Percentiles rank a stretch among this genome's conserved stretches.
phyloP scores from a whole-genome alignment of 164 flowering plant species.

The Umbellularia californica region DNA sequence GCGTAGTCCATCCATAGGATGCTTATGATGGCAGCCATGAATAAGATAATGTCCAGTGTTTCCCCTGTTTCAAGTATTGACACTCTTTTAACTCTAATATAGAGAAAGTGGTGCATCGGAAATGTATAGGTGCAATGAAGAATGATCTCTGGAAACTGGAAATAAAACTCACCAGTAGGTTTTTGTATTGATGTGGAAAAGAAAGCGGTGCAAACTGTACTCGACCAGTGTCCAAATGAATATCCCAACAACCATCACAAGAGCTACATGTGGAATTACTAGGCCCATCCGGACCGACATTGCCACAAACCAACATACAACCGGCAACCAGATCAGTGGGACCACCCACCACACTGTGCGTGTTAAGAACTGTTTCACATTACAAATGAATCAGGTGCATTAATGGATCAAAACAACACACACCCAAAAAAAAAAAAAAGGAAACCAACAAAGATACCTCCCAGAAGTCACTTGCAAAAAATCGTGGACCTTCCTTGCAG shows the following conservation, averaged over 20 bases:
- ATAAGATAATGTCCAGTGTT: constrained; percentile 94
- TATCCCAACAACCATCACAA: constrained; percentile 46
- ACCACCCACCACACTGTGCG: constrained; percentile 76
- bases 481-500: constrained; percentile 81
- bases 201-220: constrained; percentile 83
- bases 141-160: background rate
- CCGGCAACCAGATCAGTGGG: constrained; percentile 77
- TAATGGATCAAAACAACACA: background rate
- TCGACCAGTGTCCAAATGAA: constrained; percentile 79
- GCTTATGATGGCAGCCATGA: constrained; percentile 99
- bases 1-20: constrained; percentile 91
- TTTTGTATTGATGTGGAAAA: constrained; percentile 82
- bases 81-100: background rate
- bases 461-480: constrained; percentile 70
- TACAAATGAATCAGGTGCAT: constrained; percentile 6
- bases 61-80: constrained; percentile 45
- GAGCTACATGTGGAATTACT: constrained; percentile 36
- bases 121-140: background rate
- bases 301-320: constrained; percentile 46
- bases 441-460: constrained; percentile 48
- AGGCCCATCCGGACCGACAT: constrained; percentile 53
- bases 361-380: constrained; percentile 62
- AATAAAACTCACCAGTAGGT: constrained; percentile 67
- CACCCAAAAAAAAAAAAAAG: background rate
- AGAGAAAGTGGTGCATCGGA: background rate